Conservation (phyloP, 495 filamentous ascomycete species). For the Hypoxylon perforatum region DNA sequence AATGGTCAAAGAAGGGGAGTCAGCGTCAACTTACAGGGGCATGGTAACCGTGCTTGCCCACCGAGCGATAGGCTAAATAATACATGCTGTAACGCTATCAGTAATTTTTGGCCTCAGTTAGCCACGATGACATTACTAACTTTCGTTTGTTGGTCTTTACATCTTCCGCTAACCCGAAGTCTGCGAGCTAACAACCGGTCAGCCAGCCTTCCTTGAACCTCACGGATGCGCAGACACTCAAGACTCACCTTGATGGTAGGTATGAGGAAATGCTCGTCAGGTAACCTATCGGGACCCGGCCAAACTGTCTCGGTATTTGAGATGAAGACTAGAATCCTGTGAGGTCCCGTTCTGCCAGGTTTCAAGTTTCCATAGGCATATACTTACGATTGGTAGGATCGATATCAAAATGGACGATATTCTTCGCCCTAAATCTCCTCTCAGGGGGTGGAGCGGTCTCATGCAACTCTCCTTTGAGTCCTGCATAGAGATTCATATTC, state of each 20-base stretch:
- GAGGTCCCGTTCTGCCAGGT: background rate
- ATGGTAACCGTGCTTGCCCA: slow-evolving; percentile 5
- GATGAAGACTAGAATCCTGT: slow-evolving; percentile 25
- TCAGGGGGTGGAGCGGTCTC: slow-evolving; percentile 8
- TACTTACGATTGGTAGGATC: slow-evolving; percentile 34
- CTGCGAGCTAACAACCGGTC: slow-evolving; percentile 26
- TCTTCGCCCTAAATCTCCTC: slow-evolving; percentile 32
- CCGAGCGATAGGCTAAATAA: background rate
- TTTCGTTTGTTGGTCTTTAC: slow-evolving; percentile 27
- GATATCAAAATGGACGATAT: slow-evolving; percentile 33
- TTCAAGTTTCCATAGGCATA: background rate
- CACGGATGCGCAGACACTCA: background rate
- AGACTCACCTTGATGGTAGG: slow-evolving; percentile 24
- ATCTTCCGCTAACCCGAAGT: slow-evolving; percentile 21
- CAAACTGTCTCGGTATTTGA: background rate
- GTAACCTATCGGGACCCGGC: background rate
- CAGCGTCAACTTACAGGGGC: slow-evolving; percentile 22
- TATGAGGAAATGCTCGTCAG: slow-evolving; percentile 10
- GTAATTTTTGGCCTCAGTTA: background rate
- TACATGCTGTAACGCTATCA: slow-evolving; percentile 19
- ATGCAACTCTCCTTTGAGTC: slow-evolving; percentile 7
- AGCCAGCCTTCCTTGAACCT: slow-evolving; percentile 1
- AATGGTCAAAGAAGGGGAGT: background rate
- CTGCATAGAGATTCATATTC: too few species aligned
- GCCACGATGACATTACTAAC: slow-evolving; percentile 2